Conservation (phyloP, 768 basidiomycete species). For the Cubamyces lactineus region DNA sequence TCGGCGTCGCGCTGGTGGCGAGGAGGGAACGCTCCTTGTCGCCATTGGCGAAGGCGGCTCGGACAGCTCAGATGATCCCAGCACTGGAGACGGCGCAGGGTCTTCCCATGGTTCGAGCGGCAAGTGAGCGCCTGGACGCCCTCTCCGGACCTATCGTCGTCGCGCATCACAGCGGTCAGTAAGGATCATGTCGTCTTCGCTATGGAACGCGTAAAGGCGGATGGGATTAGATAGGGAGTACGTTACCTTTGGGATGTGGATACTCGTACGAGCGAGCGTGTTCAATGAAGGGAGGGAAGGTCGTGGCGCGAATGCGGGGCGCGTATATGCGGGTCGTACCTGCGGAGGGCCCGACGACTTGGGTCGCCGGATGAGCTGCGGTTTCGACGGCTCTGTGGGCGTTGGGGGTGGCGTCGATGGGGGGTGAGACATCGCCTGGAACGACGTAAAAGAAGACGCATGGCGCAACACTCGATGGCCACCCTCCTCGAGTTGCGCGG, state of each 20-base stretch:
- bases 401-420: constrained; percentile 26
- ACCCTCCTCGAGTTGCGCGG: constrained; percentile 5
- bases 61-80: not conserved
- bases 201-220: not conserved
- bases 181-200: constrained; percentile 10
- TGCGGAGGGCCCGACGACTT: constrained; percentile 40
- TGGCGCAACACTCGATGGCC: constrained; percentile 8
- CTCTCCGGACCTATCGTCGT: constrained; percentile 41
- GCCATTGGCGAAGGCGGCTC: constrained; percentile 2
- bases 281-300: constrained; percentile 49
- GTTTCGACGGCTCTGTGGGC: constrained; percentile 21
- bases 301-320: constrained; percentile 43
- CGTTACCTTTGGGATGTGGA: constrained; percentile 42
- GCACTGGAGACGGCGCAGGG: constrained; percentile 4
- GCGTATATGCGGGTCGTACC: constrained; percentile 44
- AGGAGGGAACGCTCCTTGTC: constrained; percentile 17
- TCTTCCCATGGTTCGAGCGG: constrained; percentile 48
- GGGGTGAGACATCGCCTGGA: constrained; percentile 6
- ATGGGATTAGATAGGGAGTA: not conserved
- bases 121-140: constrained; percentile 45
- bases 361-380: constrained; percentile 30
- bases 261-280: constrained; percentile 41
- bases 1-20: constrained; percentile 19
- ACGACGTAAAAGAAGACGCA: constrained; percentile 18
- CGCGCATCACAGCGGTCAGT: constrained; percentile 14